Evolutionary conservation across 331 rosid genomes (phyloP).

Genomic region (Spiraea crenata): DNA sequence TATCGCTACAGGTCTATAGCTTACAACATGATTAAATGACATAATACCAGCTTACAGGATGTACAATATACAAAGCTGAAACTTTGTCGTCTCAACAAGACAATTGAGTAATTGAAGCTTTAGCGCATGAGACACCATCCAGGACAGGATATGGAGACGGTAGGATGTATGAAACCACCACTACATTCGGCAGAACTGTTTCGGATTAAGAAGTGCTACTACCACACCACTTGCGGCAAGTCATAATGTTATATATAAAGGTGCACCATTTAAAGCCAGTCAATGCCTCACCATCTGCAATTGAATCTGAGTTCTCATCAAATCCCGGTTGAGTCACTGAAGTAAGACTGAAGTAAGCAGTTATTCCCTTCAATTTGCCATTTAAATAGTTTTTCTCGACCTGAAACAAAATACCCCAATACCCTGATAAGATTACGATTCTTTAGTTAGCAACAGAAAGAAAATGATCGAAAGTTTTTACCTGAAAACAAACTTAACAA

Average conservation of each 20-base stretch:
- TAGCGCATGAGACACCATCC: not conserved
- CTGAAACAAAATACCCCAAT: constrained; percentile 38
- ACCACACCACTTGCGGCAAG: not conserved
- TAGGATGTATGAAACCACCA: not conserved
- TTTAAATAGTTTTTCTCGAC: constrained; percentile 73
- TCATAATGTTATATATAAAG: not conserved
- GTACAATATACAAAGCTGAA: not conserved
- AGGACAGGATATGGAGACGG: not conserved
- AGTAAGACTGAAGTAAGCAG: constrained; percentile 59
- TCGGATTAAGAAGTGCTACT: not conserved
- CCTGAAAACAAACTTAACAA: not conserved
- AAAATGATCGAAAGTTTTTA: too few relatives aligned
- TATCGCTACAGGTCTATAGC: not conserved
- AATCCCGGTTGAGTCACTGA: constrained; percentile 22
- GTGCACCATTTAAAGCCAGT: not conserved
- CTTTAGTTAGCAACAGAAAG: not conserved
- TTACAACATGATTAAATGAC: not conserved
- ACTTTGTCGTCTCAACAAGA: not conserved
- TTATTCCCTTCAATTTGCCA: constrained; percentile 80
- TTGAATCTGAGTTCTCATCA: constrained; percentile 17
- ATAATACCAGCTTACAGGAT: not conserved
- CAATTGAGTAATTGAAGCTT: not conserved
- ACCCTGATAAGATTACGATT: not conserved
- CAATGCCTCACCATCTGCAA: constrained; percentile 3
- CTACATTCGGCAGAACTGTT: not conserved